Base-by-base conservation (phyloP, 108 stramenopile genomes). In the Discostella pseudostelligera region DNA sequence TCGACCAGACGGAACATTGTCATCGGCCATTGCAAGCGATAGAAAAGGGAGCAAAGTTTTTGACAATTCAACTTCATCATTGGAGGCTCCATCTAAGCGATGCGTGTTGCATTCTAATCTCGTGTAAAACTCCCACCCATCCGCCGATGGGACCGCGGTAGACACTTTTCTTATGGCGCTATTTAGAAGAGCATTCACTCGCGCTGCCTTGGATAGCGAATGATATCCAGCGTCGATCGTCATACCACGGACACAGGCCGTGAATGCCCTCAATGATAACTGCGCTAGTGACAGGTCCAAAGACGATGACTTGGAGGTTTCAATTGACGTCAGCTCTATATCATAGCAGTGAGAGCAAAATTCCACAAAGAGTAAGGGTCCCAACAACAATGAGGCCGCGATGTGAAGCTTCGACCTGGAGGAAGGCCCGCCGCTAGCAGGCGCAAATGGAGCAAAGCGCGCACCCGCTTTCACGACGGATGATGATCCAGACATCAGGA, bases 341-440 rank as follows among this genome's bases (percentile, higher is more conserved):
- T 70, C 48, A 72, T 67, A 72, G 16, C 65, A 72, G 42, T 78
- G 65, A 16, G 66, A 14, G 24, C 68, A 69, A 54, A 78, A 78
- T 24, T 78, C 76, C 43, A 65, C 54, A 35, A 72, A 78, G 8
- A 70, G 56, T 32, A 78, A 39, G 3, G 65, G 68, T 8, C 76
- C 76, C 25, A 78, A 43, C 25, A 42, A 54, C 4, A 75, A 28
- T 21, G 60, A 80, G 0, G 59, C 29, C 16, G 74, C 73, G 22
- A 74, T 64, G 42, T 39, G 46, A 10, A 47, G 32, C 20, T 8
- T 45, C 11, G 54, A 28, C 13, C 28, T 53, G 12, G 64, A 53
- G 37, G 55, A 36, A 53, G 50, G 22, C 4, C 21, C 54, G 8
- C 49, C 49, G 25, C 24, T 50, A 36, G 28, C 51, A 56, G 62